phyloP scores from a whole-genome alignment of 768 basidiomycete species.

The Lentinula sp. region DNA sequence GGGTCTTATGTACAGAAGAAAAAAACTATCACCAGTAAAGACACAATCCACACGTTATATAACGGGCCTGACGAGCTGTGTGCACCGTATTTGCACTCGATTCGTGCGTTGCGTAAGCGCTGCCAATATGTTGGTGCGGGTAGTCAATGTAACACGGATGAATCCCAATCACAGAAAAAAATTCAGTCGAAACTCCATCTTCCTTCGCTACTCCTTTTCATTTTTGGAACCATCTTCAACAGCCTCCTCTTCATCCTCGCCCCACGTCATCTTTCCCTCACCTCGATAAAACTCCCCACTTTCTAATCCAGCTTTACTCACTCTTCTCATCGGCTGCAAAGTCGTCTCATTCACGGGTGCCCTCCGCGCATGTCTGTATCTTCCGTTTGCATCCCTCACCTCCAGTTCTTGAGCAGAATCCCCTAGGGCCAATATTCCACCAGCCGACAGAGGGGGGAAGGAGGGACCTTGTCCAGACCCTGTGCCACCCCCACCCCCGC shows the following conservation, averaged over 20 bases:
- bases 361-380: slow-evolving; percentile 81
- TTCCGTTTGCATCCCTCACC: slow-evolving; percentile 77
- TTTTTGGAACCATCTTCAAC: not conserved
- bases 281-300: slow-evolving; percentile 24
- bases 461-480: not conserved
- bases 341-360: slow-evolving; percentile 88
- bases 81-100: not conserved
- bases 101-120: not conserved
- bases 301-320: slow-evolving; percentile 92
- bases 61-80: not conserved
- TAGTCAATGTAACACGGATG: not conserved
- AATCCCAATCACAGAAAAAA: not conserved
- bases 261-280: not conserved
- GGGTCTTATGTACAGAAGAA: not conserved
- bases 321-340: slow-evolving; percentile 82
- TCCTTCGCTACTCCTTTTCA: not conserved
- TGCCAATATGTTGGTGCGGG: not conserved
- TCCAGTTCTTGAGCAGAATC: slow-evolving; percentile 81
- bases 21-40: not conserved
- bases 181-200: not conserved
- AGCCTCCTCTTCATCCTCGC: not conserved
- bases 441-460: slow-evolving; percentile 9
- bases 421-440: slow-evolving; percentile 38
- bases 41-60: not conserved
- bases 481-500: too few species aligned